Base-by-base conservation (phyloP, 2,329 filamentous ascomycete species). In the Fusarium subglutinans region DNA sequence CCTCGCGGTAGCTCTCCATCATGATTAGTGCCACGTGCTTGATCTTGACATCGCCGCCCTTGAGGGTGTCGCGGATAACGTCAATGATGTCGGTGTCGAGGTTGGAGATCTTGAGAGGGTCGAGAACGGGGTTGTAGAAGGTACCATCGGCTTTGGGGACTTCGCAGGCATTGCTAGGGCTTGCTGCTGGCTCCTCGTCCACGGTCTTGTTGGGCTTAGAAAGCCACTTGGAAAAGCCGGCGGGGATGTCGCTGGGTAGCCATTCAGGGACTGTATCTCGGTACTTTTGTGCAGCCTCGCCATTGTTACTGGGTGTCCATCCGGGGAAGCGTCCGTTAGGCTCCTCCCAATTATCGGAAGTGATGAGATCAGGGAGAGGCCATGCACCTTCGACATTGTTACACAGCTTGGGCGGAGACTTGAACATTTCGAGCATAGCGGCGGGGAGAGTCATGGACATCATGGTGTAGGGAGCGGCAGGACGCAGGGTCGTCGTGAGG, bases 1-100 rank as follows among this genome's bases (percentile, higher is more conserved):
- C 85, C 22, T 83, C 82, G 9, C 85, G 81, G 5, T 84, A 84
- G 50, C 84, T 86, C 70, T 87, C 85, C 48, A 87, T 80, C 56
- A 85, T 83, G 26, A 87, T 69, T 14, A 86, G 71, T n/a, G 86
- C 78, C 17, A 87, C 79, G 64, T 87, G 84, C 69, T 85, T 84
- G 63, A 87, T 85, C 59, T 81, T 81, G 37, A 85, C 78, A 9
- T 63, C 55, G n/a, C 65, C 70, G 6, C 76, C 67, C 5, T 56
- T 66, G 3, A 83, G 67, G 13, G 73, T 73, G 12, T 75, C 65
- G 37, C 75, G 70, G 3, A 83, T 63, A 1, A 68, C 68, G 3
- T 80, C 66, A 3, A 83, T 66, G 17, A 85, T 70, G 0, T 79
- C 77, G 17, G 78, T 72, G 14, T 83, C 69, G 18, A 82, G 77